Evolutionary conservation across 2,329 filamentous ascomycete species (phyloP).

Genomic region (Polytolypa hystricis): DNA sequence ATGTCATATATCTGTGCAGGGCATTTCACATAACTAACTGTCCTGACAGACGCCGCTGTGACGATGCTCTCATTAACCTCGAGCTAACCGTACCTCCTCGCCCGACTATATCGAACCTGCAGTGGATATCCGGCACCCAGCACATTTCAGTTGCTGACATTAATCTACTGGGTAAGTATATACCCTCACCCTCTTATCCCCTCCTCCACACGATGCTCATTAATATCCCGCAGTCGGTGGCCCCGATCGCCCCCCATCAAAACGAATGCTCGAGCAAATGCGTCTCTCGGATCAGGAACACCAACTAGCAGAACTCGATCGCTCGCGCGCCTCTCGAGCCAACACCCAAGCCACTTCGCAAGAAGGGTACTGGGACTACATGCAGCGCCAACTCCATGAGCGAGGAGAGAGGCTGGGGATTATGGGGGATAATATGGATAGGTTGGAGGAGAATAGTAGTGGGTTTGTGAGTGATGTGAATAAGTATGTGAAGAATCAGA

Average conservation of each 20-base stretch:
- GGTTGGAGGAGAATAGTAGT: constrained; percentile 65
- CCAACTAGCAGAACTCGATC: constrained; percentile 22
- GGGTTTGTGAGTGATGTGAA: constrained; percentile 80
- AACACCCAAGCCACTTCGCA: constrained; percentile 36
- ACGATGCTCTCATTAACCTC: constrained; percentile 73
- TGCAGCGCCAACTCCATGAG: constrained; percentile 79
- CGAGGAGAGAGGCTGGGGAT: constrained; percentile 76
- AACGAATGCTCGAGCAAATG: constrained; percentile 73
- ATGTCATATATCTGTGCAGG: no score
- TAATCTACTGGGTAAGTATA: constrained; percentile 58
- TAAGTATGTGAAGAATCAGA: constrained; percentile 79
- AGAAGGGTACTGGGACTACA: constrained; percentile 61
- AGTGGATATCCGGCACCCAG: constrained; percentile 95
- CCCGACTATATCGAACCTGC: constrained; percentile 86
- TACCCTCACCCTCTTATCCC: neutral
- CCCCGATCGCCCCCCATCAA: constrained; percentile 74
- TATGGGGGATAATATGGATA: constrained; percentile 75
- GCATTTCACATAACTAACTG: no score
- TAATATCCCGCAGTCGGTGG: constrained; percentile 52
- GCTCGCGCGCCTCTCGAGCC: constrained; percentile 7
- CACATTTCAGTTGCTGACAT: constrained; percentile 78
- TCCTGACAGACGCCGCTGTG: constrained; percentile 30
- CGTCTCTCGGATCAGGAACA: constrained; percentile 58
- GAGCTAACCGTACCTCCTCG: constrained; percentile 62
- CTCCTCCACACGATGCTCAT: neutral